Percentiles rank a stretch among this genome's conserved stretches.
These are phyloP conservation scores for Pholiota adiposa DNA, from an alignment of 1,284 basidiomycete genomes.

Conservation along the genomic window DNA sequence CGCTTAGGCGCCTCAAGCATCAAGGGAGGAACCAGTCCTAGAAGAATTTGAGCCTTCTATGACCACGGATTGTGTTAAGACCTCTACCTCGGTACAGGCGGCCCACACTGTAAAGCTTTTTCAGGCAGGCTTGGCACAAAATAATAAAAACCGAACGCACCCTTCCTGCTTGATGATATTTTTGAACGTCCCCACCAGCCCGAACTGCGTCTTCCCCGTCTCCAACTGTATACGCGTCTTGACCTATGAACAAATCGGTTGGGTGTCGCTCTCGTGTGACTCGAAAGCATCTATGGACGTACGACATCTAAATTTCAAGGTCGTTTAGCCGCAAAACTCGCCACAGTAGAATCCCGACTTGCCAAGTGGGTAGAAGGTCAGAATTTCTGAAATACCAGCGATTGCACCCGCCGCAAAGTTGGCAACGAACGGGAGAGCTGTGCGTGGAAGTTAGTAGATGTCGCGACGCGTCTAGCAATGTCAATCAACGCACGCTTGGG, in stretches of 20 bases:
- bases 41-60: background rate
- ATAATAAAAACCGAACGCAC: constrained; percentile 46
- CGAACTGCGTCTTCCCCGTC: constrained; percentile 74
- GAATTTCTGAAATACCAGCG: constrained; percentile 87
- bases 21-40: constrained; percentile 90
- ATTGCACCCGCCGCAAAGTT: constrained; percentile 93
- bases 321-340: background rate
- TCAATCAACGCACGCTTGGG: constrained; percentile 45
- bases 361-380: constrained; percentile 94
- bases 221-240: constrained; percentile 99
- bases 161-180: constrained; percentile 85
- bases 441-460: constrained; percentile 4
- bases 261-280: constrained; percentile 4
- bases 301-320: constrained; percentile 52
- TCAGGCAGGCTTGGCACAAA: background rate
- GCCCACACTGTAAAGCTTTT: constrained; percentile 56
- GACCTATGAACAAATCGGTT: constrained; percentile 53
- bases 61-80: background rate
- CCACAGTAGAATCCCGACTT: constrained; percentile 31
- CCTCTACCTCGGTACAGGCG: constrained; percentile 83
- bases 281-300: constrained; percentile 28
- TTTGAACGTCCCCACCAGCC: constrained; percentile 83
- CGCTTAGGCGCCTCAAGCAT: constrained; percentile 98
- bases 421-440: constrained; percentile 84
- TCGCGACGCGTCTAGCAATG: constrained; percentile 2